phyloP scores from a whole-genome alignment of 2,329 filamentous ascomycete genomes.

The Phialophora macrospora region DNA sequence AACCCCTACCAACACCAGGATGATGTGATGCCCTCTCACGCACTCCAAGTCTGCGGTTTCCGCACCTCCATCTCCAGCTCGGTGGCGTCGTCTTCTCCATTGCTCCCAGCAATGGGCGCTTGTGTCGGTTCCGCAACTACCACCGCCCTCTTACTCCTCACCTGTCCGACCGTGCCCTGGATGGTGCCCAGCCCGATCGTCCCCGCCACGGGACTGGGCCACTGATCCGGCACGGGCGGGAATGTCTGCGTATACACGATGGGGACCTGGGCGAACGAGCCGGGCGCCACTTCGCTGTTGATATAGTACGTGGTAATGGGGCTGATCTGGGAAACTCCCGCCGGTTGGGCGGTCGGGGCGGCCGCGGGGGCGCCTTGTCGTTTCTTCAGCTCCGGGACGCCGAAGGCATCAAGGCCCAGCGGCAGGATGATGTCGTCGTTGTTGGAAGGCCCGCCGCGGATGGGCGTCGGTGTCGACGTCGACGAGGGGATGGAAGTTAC shows the following conservation, averaged over 20 bases:
- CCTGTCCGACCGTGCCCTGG: slow-evolving; percentile 34
- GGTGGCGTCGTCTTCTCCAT: neutral
- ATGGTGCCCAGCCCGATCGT: slow-evolving; percentile 44
- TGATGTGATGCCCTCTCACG: neutral
- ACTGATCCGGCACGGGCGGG: slow-evolving; percentile 42
- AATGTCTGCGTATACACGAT: slow-evolving; percentile 42
- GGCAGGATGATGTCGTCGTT: slow-evolving; percentile 24
- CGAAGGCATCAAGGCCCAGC: slow-evolving; percentile 28
- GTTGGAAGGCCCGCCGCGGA: slow-evolving; percentile 1
- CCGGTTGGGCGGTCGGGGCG: slow-evolving; percentile 36
- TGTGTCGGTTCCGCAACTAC: slow-evolving; percentile 26
- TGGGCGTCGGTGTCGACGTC: slow-evolving; percentile 16
- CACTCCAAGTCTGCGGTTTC: slow-evolving; percentile 6
- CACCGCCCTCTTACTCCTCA: slow-evolving; percentile 33
- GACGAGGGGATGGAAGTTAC: slow-evolving; percentile 15
- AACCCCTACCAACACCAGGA: neutral
- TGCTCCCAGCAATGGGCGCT: slow-evolving; percentile 16
- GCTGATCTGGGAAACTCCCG: slow-evolving; percentile 40
- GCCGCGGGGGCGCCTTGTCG: slow-evolving; percentile 40
- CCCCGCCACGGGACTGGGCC: slow-evolving; percentile 40
- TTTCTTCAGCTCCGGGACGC: slow-evolving; percentile 30
- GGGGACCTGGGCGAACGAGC: slow-evolving; percentile 28
- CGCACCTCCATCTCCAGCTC: neutral
- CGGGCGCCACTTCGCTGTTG: slow-evolving; percentile 11
- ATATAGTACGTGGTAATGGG: slow-evolving; percentile 41